Conservation (phyloP, 805 yeast genomes). For the Schizosaccharomyces octosporus region DNA sequence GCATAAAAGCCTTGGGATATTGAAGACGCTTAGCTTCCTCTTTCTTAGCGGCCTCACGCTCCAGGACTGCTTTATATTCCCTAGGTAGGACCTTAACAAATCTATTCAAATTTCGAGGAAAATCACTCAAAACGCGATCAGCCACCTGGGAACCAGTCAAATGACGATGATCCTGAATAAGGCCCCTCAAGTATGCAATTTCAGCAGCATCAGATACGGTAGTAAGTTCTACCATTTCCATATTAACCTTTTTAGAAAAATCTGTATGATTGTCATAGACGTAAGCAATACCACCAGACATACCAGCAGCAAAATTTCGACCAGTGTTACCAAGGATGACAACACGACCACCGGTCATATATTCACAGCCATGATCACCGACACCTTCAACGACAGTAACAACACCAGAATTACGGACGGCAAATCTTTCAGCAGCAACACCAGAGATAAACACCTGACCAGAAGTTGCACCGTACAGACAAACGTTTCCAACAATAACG, state of each 20-base stretch:
- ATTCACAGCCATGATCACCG: constrained; percentile 97
- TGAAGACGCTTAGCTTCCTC: constrained; percentile 33
- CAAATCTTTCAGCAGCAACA: constrained; percentile 94
- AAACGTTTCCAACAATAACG: constrained; percentile 88
- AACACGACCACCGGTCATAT: constrained; percentile 98
- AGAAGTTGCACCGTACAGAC: constrained; percentile 91
- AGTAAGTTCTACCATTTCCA: constrained; percentile 58
- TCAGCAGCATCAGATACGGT: constrained; percentile 65
- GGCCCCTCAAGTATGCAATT: constrained; percentile 77
- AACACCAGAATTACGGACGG: constrained; percentile 96
- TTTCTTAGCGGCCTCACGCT: constrained; percentile 39
- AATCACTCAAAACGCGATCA: constrained; percentile 53
- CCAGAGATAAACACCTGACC: constrained; percentile 89
- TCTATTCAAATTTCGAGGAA: constrained; percentile 66
- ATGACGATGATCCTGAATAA: constrained; percentile 74
- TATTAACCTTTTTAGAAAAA: constrained; percentile 44
- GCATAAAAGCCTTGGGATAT: constrained; percentile 11
- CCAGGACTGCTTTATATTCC: constrained; percentile 77
- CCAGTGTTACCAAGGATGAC: constrained; percentile 81
- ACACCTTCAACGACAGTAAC: constrained; percentile 88
- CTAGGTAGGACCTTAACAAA: constrained; percentile 68
- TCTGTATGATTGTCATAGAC: constrained; percentile 90
- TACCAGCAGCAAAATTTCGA: constrained; percentile 86
- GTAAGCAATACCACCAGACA: constrained; percentile 97
- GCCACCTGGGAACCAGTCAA: constrained; percentile 86